Percentiles rank a stretch among this genome's conserved stretches.
These are phyloP conservation scores for Nicotiana noctiflora DNA, from an alignment of 257 asterid species.

Conservation along the genomic window DNA sequence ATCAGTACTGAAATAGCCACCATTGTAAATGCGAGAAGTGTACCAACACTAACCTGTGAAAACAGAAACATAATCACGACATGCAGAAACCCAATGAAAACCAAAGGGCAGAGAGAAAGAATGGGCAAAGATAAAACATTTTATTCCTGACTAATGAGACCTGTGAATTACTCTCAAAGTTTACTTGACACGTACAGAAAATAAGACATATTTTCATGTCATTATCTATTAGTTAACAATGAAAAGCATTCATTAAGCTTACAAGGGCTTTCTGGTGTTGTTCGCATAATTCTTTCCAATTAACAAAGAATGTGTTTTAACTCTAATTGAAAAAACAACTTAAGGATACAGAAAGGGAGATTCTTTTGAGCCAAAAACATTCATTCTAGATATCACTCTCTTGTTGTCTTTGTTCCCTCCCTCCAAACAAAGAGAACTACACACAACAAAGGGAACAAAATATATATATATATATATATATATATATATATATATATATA, in stretches of 20 bases:
- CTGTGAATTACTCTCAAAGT: neutral
- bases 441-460: neutral
- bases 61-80: conserved; percentile 11
- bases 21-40: conserved; percentile 93
- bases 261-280: neutral
- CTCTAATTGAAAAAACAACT: neutral
- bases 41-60: conserved; percentile 97
- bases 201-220: neutral
- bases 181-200: neutral
- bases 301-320: neutral
- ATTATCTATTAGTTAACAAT: neutral
- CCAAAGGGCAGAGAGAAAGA: neutral
- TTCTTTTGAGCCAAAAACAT: neutral
- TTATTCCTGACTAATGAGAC: neutral
- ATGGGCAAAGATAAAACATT: neutral
- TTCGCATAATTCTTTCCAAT: neutral
- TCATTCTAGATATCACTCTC: neutral
- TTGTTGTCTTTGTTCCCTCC: neutral
- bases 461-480: neutral
- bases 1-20: conserved; percentile 86
- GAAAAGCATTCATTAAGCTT: neutral
- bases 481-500: too few species aligned
- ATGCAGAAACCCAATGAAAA: neutral
- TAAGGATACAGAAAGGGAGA: neutral
- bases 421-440: neutral